Conservation (phyloP, 2,329 filamentous ascomycete species). For the Stachybotrys chartarum region DNA sequence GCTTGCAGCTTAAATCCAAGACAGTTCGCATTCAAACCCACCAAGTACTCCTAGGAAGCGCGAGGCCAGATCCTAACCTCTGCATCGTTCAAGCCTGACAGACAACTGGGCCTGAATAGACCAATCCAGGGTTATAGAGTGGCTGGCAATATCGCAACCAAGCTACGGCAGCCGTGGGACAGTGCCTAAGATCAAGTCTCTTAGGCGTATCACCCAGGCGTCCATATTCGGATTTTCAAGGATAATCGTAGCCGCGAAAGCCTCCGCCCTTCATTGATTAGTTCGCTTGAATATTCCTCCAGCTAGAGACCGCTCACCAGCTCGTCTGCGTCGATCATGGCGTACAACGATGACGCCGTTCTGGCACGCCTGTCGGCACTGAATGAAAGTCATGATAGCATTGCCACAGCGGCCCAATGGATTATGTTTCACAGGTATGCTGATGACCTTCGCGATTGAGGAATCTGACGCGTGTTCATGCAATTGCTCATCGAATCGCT, state of each 20-base stretch:
- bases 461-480: not conserved
- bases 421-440: constrained; percentile 95
- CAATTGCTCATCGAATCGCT: constrained; percentile 5
- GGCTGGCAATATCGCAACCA: not conserved
- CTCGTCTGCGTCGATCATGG: constrained; percentile 47
- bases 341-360: constrained; percentile 93
- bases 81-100: not conserved
- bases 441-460: not conserved
- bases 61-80: not conserved
- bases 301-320: not conserved
- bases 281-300: not conserved
- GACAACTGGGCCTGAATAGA: not conserved
- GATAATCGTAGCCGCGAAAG: not conserved
- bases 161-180: not conserved
- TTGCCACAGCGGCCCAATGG: constrained; percentile 95
- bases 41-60: not conserved
- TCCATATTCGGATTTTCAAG: not conserved
- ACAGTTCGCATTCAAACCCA: not conserved
- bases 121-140: not conserved
- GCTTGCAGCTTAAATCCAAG: not conserved
- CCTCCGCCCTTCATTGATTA: not conserved
- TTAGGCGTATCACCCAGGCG: not conserved
- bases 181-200: not conserved
- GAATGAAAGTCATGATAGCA: constrained; percentile 96
- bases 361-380: constrained; percentile 90